These are phyloP conservation scores for Pseudogymnoascus sp. DNA, from an alignment of 2,329 filamentous ascomycete species.

Conservation along the genomic window DNA sequence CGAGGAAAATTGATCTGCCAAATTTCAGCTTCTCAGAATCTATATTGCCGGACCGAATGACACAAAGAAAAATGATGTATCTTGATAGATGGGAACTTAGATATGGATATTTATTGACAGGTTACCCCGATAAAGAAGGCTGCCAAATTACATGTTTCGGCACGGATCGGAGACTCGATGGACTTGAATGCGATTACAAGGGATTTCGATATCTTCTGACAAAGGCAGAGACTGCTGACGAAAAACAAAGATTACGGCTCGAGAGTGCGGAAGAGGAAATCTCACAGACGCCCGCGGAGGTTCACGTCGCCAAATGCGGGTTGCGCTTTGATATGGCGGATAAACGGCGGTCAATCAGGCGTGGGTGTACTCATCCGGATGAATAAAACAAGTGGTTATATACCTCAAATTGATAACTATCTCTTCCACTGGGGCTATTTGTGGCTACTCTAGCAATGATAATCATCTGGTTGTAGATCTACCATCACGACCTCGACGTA, in stretches of 20 bases:
- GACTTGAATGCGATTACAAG: neutral
- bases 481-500: conserved; percentile 21
- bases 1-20: neutral
- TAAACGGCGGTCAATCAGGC: neutral
- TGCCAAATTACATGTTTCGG: neutral
- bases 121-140: neutral
- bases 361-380: neutral
- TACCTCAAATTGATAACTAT: neutral
- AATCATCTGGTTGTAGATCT: conserved; percentile 17
- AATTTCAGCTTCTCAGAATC: neutral
- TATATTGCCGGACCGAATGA: neutral
- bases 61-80: neutral
- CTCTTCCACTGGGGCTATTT: neutral
- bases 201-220: neutral
- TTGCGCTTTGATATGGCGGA: neutral
- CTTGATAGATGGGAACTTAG: neutral
- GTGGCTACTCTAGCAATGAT: neutral
- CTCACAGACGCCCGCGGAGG: neutral
- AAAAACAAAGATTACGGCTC: neutral
- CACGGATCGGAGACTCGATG: neutral
- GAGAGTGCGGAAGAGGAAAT: neutral
- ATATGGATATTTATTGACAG: neutral
- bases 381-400: neutral
- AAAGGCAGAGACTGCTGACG: neutral
- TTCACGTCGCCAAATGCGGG: neutral